Conservation (phyloP, 2,329 filamentous ascomycete species). For the Exophiala xenobiotica region DNA sequence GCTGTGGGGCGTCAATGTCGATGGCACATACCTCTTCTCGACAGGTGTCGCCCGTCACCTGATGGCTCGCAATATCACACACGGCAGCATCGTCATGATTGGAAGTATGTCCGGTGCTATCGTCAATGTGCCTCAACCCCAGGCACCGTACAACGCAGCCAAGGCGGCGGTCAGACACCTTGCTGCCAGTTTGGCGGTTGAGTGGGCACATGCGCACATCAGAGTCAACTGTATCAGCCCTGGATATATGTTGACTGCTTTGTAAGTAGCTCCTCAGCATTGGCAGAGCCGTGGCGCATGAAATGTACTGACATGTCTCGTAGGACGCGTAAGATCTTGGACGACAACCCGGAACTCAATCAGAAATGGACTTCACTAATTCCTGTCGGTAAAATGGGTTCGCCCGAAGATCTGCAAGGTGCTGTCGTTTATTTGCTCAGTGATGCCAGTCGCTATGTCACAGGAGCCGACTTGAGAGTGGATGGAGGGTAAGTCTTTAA, state of each 20-base stretch:
- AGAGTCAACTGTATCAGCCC: conserved; percentile 94
- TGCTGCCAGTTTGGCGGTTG: conserved; percentile 82
- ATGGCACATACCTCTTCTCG: conserved; percentile 46
- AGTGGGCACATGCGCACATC: conserved; percentile 86
- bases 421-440: conserved; percentile 83
- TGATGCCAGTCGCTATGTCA: conserved; percentile 73
- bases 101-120: conserved; percentile 93
- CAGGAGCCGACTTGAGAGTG: conserved; percentile 73
- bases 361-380: conserved; percentile 90
- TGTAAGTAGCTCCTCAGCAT: conserved; percentile 59
- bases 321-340: conserved; percentile 89
- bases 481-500: conserved; percentile 86
- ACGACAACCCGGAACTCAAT: conserved; percentile 87
- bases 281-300: not conserved
- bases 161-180: conserved; percentile 92
- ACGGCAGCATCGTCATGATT: conserved; percentile 89
- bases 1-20: conserved; percentile 91
- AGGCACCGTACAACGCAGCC: conserved; percentile 87
- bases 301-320: conserved; percentile 2
- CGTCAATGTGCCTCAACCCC: conserved; percentile 92
- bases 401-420: conserved; percentile 84
- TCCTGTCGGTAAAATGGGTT: conserved; percentile 89
- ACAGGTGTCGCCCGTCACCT: conserved; percentile 61
- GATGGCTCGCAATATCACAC: conserved; percentile 65
- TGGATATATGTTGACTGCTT: conserved; percentile 91